Base-by-base conservation (phyloP, 257 asterid genomes). In the Solanum stenotomum region DNA sequence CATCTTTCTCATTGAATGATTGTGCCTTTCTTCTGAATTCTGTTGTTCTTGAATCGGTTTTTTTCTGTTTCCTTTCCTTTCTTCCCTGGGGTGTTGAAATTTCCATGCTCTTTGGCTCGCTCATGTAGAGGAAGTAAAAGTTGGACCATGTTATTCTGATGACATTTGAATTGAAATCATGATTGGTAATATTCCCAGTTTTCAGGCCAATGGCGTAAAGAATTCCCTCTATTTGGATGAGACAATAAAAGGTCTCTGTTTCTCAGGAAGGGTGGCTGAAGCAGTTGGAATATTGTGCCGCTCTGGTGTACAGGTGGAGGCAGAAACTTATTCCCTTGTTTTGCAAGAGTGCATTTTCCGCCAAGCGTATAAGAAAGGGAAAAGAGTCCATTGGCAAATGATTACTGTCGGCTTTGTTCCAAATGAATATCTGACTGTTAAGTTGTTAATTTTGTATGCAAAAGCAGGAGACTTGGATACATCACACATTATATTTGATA, bases 301-400 rank as follows among this genome's bases (percentile, higher is more conserved):
- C 91, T 89, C 93, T 29, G 94, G 94, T 67, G 85, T 90, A 78
- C 94, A 88, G 93, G 95, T 95, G 46, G 91, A 89, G 88, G 63
- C 92, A 15, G 94, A 91, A 34, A 95, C 98, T 10, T 97, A 97
- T 92, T 94, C 96, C 75, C 98, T 96, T 89, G 91, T 95, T 88
- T 89, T 97, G 91, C 99, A 95, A 96, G 99, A 96, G 87, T 96
- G 99, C 91, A 94, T 96, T 87, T 91, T 91, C 90, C 89, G 95
- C 88, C 95, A 94, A 90, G 96, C 93, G 31, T 94, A 91, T 88
- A 92, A 88, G 84, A 91, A 85, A 90, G 99, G 98, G 35, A 94
- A 92, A 89, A 94, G 96, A 90, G 90, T 97, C 88, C 99, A 97
- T 88, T 97, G 96, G 96, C 98, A 97, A 88, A 95, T 95, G 96